phyloP scores from a whole-genome alignment of 768 basidiomycete genomes.

The Mycena rebaudengoi region DNA sequence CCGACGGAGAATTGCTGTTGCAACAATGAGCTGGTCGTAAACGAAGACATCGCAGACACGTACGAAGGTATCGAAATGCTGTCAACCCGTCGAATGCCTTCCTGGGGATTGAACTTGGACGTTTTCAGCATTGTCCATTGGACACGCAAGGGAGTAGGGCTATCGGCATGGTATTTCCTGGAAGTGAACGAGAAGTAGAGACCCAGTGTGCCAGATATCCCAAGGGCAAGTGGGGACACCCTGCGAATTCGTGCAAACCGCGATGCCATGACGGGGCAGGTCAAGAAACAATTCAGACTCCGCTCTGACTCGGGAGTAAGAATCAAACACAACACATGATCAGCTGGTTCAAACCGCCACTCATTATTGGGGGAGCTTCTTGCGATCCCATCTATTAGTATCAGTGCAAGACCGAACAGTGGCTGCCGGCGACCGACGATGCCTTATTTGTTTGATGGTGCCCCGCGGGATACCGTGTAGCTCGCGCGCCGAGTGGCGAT shows the following conservation, averaged over 20 bases:
- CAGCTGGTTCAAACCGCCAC: too few species aligned
- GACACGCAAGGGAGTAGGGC: neutral
- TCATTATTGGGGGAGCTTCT: too few species aligned
- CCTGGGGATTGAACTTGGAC: neutral
- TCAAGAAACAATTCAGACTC: too few species aligned
- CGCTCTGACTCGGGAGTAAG: too few species aligned
- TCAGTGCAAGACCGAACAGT: too few species aligned
- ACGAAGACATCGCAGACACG: neutral
- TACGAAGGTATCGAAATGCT: constrained; percentile 7
- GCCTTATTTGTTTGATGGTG: too few species aligned
- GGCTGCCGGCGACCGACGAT: too few species aligned
- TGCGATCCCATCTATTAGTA: too few species aligned
- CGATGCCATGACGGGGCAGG: constrained; percentile 10
- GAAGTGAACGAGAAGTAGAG: constrained; percentile 1
- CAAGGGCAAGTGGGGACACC: constrained; percentile 1
- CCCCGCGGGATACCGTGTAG: too few species aligned
- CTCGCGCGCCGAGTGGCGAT: too few species aligned
- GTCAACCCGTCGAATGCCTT: constrained; percentile 7
- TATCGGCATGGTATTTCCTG: constrained; percentile 8
- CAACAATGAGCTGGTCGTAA: neutral
- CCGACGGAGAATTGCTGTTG: constrained; percentile 16
- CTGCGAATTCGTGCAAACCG: neutral
- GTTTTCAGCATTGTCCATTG: neutral
- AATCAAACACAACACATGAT: too few species aligned
- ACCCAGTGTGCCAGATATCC: constrained; percentile 4